Percentiles rank a stretch among this genome's conserved stretches.
Conservation (phyloP, 108 stramenopile genomes). For the Ochromonas danica region DNA sequence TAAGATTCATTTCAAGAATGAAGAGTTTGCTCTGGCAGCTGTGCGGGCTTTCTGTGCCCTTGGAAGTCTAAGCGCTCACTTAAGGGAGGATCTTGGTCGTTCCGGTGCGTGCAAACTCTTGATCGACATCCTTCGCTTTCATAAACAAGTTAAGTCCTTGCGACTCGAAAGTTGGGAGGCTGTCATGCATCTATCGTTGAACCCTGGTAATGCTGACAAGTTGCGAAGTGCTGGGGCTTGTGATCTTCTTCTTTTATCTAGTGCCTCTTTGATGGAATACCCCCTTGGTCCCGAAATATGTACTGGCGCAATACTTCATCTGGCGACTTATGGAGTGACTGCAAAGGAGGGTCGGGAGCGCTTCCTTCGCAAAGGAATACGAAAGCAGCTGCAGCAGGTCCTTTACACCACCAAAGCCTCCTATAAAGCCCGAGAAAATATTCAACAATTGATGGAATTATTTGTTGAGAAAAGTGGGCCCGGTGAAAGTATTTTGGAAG, state of each 20-base stretch:
- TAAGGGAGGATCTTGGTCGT: constrained; percentile 23
- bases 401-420: background rate
- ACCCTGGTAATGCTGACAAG: background rate
- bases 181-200: constrained; percentile 27
- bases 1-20: constrained; percentile 18
- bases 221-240: background rate
- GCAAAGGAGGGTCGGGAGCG: background rate
- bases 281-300: constrained; percentile 20
- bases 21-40: constrained; percentile 3
- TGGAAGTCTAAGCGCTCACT: background rate
- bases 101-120: background rate
- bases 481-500: background rate
- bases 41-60: constrained; percentile 19
- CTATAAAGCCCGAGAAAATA: constrained; percentile 20
- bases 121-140: background rate
- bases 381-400: background rate
- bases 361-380: too few relatives aligned
- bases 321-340: background rate
- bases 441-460: background rate
- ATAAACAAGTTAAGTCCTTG: background rate
- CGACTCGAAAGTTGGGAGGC: constrained; percentile 1
- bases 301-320: constrained; percentile 20
- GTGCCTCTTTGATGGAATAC: background rate
- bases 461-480: background rate
- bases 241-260: background rate